A percentile compares a stretch with the other conserved stretches of the same genome.
phyloP scores from a whole-genome alignment of 2,329 filamentous ascomycete genomes.

The Dothideomycetes sp. region DNA sequence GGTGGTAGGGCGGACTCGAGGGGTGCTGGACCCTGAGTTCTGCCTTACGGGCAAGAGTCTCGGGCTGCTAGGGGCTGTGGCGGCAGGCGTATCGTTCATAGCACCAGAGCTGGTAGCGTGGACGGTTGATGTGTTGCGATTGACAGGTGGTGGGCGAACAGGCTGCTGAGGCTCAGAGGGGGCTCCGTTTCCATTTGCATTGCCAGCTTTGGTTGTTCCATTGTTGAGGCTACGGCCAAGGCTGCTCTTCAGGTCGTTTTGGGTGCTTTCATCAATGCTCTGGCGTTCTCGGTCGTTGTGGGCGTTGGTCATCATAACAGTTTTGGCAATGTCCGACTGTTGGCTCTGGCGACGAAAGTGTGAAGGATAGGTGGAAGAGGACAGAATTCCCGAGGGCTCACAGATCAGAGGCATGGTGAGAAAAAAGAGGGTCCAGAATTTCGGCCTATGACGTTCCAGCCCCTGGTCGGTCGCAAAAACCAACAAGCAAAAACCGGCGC shows the following conservation, averaged over 20 bases:
- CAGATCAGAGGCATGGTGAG: conserved; percentile 16
- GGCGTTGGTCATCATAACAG: conserved; percentile 23
- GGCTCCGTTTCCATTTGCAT: conserved; percentile 1
- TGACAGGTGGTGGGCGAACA: conserved; percentile 7
- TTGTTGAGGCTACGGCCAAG: conserved; percentile 10
- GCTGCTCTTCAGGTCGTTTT: conserved; percentile 13
- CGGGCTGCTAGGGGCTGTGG: conserved; percentile 54
- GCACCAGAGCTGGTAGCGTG: conserved; percentile 25
- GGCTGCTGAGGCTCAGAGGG: background rate
- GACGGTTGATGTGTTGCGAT: conserved; percentile 5
- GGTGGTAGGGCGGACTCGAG: conserved; percentile 80
- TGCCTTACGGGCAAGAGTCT: conserved; percentile 59
- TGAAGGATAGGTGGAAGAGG: conserved; percentile 9
- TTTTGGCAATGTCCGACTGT: conserved; percentile 23
- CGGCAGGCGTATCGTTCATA: conserved; percentile 53
- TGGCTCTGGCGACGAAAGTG: conserved; percentile 26
- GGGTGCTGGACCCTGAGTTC: conserved; percentile 68
- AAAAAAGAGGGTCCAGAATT: conserved; percentile 9
- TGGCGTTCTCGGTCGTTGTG: conserved; percentile 9
- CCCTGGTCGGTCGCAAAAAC: no score
- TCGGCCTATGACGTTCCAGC: conserved; percentile 1
- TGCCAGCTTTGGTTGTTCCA: no score
- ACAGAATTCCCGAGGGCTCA: conserved; percentile 9
- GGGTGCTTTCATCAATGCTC: conserved; percentile 11
- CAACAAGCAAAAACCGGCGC: no score